Conservation (phyloP, 2,329 filamentous ascomycete genomes). For the Drechslerella stenobrocha region DNA sequence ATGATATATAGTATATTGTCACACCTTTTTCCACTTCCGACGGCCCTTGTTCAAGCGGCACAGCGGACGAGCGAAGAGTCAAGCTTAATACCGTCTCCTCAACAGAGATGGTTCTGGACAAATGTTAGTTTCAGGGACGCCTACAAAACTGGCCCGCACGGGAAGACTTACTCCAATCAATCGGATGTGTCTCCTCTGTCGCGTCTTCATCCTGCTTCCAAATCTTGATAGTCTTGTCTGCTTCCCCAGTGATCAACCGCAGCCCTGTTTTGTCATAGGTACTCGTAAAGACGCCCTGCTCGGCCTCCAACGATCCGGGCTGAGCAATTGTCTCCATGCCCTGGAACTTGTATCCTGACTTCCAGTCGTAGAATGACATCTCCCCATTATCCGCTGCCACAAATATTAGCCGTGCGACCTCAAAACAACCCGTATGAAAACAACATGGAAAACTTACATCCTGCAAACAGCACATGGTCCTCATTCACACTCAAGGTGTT, state of each 20-base stretch:
- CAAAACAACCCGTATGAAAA: background rate
- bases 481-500: slow-evolving; percentile 92
- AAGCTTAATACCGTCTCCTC: slow-evolving; percentile 32
- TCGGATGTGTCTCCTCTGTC: slow-evolving; percentile 84
- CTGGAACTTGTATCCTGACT: slow-evolving; percentile 90
- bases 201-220: slow-evolving; percentile 94
- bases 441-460: slow-evolving; percentile 58
- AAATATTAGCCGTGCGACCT: background rate
- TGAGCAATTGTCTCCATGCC: slow-evolving; percentile 87
- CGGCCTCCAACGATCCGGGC: slow-evolving; percentile 88
- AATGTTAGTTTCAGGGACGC: background rate
- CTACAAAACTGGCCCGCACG: background rate
- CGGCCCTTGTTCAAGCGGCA: background rate
- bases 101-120: slow-evolving; percentile 43
- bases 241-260: slow-evolving; percentile 88
- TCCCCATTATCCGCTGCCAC: slow-evolving; percentile 77
- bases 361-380: slow-evolving; percentile 99
- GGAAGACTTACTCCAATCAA: slow-evolving; percentile 71
- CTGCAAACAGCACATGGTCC: slow-evolving; percentile 92
- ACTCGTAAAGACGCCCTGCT: slow-evolving; percentile 90
- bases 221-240: slow-evolving; percentile 97
- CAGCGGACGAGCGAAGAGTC: background rate
- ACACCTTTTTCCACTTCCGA: no score
- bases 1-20: no score
- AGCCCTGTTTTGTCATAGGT: slow-evolving; percentile 89